Evolutionary conservation across 176 grass and related monocot genomes (phyloP).

Genomic region (Guadua angustifolia): DNA sequence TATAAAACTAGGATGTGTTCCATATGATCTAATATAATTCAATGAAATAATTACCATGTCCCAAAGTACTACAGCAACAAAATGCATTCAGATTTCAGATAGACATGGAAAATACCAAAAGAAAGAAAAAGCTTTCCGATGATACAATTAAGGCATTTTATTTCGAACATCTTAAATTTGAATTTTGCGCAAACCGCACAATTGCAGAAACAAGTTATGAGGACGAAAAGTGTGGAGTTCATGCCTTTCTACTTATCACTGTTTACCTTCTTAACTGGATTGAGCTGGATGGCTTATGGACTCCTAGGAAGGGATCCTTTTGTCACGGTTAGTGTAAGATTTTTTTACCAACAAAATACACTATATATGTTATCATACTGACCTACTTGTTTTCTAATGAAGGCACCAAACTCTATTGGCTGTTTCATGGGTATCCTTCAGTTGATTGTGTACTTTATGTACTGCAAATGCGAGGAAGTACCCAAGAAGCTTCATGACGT

Average conservation of each 20-base stretch:
- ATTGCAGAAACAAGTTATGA: slow-evolving; percentile 71
- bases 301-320: slow-evolving; percentile 70
- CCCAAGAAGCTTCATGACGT: slow-evolving; percentile 34
- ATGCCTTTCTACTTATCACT: slow-evolving; percentile 88
- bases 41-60: background rate
- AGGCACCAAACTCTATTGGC: slow-evolving; percentile 68
- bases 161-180: background rate
- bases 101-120: background rate
- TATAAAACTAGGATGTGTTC: background rate
- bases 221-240: slow-evolving; percentile 82
- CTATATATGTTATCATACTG: background rate
- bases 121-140: background rate
- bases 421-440: slow-evolving; percentile 68
- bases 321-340: slow-evolving; percentile 52
- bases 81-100: background rate
- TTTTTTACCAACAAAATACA: background rate
- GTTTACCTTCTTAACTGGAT: slow-evolving; percentile 68
- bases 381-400: slow-evolving; percentile 35
- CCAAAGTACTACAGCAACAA: background rate
- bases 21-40: too few species aligned
- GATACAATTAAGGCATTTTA: background rate
- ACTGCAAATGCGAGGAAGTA: slow-evolving; percentile 51
- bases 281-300: slow-evolving; percentile 67
- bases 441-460: slow-evolving; percentile 67
- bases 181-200: background rate